phyloP scores from a whole-genome alignment of 1,284 basidiomycete genomes.

The Cerrena zonata region DNA sequence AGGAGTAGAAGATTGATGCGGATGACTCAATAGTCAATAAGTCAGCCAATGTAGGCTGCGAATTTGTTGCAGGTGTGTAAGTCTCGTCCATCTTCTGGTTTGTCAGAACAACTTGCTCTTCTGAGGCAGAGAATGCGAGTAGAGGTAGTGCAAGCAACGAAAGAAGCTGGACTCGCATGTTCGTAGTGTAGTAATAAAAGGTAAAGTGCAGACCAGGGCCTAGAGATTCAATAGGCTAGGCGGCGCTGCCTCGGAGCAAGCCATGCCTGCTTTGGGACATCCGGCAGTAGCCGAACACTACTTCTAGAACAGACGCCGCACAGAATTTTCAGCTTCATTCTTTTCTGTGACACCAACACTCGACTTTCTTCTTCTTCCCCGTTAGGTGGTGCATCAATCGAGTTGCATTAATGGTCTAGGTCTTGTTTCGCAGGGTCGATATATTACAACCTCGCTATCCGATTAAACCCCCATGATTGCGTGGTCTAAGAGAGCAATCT shows the following conservation, averaged over 20 bases:
- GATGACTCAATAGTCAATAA: constrained; percentile 66
- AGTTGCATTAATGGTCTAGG: no score
- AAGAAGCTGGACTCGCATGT: constrained; percentile 29
- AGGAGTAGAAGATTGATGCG: constrained; percentile 74
- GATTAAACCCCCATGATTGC: no score
- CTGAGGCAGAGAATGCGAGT: constrained; percentile 25
- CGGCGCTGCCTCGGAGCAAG: not conserved
- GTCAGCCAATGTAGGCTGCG: constrained; percentile 54
- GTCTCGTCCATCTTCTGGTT: constrained; percentile 12
- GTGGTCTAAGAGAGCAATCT: no score
- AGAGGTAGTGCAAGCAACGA: constrained; percentile 28
- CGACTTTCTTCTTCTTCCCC: not conserved
- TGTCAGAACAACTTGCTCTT: constrained; percentile 28
- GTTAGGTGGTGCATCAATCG: no score
- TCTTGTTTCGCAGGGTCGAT: no score
- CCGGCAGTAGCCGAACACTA: not conserved
- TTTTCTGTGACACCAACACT: not conserved
- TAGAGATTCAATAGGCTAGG: no score
- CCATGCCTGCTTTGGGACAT: not conserved
- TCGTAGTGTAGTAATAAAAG: no score
- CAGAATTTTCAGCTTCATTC: not conserved
- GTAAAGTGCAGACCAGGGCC: no score
- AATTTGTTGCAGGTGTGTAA: constrained; percentile 22
- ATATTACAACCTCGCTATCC: no score
- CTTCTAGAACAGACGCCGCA: not conserved